Evolutionary conservation across 148 eudicot species (phyloP).

Genomic region (Amaranthus hypochondriacus): DNA sequence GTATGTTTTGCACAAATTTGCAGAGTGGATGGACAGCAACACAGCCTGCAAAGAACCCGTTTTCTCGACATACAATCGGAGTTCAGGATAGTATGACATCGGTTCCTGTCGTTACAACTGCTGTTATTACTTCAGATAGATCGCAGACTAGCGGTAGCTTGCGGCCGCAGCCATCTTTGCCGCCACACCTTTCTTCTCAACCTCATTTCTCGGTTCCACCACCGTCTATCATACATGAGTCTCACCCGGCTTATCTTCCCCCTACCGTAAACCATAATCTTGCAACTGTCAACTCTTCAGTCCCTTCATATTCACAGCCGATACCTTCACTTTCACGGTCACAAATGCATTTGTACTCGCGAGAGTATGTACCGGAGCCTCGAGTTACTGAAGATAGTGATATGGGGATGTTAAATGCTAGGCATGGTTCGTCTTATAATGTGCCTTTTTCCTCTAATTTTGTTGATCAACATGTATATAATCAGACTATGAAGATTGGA

Average conservation of each 20-base stretch:
- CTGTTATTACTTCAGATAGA: conserved; percentile 25
- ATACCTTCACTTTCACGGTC: conserved; percentile 17
- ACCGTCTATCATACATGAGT: conserved; percentile 13
- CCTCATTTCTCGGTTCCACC: background rate
- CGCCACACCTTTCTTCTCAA: conserved; percentile 23
- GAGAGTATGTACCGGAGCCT: conserved; percentile 14
- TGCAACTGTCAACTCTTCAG: conserved; percentile 3
- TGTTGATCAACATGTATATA: conserved; percentile 30
- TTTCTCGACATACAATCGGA: conserved; percentile 41
- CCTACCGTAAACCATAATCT: conserved; percentile 12
- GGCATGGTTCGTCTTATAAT: conserved; percentile 29
- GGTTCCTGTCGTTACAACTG: conserved; percentile 16
- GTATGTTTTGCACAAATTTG: conserved; percentile 17
- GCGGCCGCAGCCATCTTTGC: conserved; percentile 21
- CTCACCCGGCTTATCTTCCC: conserved; percentile 10
- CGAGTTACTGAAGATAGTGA: conserved; percentile 27
- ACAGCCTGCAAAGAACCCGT: conserved; percentile 56
- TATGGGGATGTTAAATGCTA: conserved; percentile 22
- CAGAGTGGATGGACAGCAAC: conserved; percentile 64
- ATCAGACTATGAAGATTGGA: conserved; percentile 25
- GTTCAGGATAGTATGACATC: background rate
- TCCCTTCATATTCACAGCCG: conserved; percentile 1
- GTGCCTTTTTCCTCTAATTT: conserved; percentile 27
- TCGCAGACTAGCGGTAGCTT: conserved; percentile 13
- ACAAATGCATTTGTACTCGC: conserved; percentile 23